Evolutionary conservation across 2,329 filamentous ascomycete genomes (phyloP).

Genomic region (Chrysoporthe deuterocubensis): DNA sequence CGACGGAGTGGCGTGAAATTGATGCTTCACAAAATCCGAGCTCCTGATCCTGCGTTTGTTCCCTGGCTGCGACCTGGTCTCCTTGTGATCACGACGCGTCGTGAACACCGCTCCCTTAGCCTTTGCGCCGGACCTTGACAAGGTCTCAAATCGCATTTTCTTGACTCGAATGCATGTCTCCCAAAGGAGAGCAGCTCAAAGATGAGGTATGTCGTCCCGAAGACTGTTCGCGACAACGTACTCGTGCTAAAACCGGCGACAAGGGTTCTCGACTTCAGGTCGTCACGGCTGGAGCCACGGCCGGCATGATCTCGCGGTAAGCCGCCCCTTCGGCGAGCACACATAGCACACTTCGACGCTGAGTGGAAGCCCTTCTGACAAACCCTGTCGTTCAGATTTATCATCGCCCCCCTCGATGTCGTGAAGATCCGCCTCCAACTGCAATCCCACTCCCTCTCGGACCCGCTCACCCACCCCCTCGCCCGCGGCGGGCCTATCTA

Average conservation of each 20-base stretch:
- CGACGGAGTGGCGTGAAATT: not conserved
- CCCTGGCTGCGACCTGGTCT: not conserved
- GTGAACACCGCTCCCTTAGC: not conserved
- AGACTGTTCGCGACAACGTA: not conserved
- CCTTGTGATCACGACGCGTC: not conserved
- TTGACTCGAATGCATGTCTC: slow-evolving; percentile 47
- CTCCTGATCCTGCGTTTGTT: not conserved
- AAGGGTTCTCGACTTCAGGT: slow-evolving; percentile 64
- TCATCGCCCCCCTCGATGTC: slow-evolving; percentile 93
- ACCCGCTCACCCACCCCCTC: slow-evolving; percentile 64
- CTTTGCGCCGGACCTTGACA: not conserved
- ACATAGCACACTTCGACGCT: not conserved
- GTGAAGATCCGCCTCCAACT: slow-evolving; percentile 97
- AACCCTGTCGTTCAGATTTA: slow-evolving; percentile 63
- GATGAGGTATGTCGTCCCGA: slow-evolving; percentile 55
- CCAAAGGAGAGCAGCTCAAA: slow-evolving; percentile 53
- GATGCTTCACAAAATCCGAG: not conserved
- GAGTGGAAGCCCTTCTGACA: slow-evolving; percentile 4
- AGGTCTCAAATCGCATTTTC: not conserved
- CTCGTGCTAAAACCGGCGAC: slow-evolving; percentile 5
- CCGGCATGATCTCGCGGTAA: slow-evolving; percentile 87
- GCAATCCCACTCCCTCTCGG: slow-evolving; percentile 81
- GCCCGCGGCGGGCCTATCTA: slow-evolving; percentile 59
- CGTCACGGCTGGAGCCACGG: slow-evolving; percentile 61
- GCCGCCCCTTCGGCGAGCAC: slow-evolving; percentile 25